phyloP scores from a whole-genome alignment of 305 asterid species.

The Fraxinus xanthoxyloides region DNA sequence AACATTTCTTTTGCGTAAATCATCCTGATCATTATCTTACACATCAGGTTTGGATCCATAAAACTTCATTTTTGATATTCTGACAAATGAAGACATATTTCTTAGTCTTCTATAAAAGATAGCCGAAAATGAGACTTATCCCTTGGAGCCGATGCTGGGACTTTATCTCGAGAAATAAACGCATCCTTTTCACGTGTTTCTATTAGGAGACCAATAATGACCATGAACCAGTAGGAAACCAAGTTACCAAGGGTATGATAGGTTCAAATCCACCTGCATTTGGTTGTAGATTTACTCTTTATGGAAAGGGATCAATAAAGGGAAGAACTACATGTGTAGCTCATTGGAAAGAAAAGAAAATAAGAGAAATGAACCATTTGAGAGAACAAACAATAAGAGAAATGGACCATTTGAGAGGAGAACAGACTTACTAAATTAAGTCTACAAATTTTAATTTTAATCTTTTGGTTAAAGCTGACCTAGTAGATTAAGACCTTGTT shows the following conservation, averaged over 20 bases:
- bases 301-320: background rate
- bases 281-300: background rate
- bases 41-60: slow-evolving; percentile 62
- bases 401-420: background rate
- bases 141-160: background rate
- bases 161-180: background rate
- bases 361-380: background rate
- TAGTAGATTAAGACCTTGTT: background rate
- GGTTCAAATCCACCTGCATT: background rate
- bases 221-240: background rate
- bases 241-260: background rate
- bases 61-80: slow-evolving; percentile 7
- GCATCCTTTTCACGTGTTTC: background rate
- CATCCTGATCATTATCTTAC: slow-evolving; percentile 78
- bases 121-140: background rate
- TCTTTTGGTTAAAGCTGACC: background rate
- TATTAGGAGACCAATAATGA: background rate
- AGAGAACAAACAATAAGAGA: background rate
- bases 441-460: background rate
- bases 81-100: background rate
- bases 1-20: slow-evolving; percentile 89
- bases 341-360: background rate
- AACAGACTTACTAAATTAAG: background rate
- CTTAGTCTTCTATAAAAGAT: background rate
- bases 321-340: background rate